Base-by-base conservation (phyloP, 2,329 filamentous ascomycete genomes). In the Metarhizium humberi region DNA sequence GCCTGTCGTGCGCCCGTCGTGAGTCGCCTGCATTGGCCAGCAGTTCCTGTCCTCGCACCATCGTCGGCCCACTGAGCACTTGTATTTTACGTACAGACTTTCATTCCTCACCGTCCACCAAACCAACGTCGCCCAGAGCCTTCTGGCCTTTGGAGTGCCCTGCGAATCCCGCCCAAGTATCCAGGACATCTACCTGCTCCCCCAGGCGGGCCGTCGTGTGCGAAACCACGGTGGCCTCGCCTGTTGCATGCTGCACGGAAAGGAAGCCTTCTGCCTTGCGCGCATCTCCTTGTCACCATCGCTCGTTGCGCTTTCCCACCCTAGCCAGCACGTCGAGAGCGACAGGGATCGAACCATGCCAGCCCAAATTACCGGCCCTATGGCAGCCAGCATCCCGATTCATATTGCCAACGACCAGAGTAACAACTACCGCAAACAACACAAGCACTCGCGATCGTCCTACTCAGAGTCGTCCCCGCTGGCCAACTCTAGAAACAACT, bases 401-500 rank as follows among this genome's bases (percentile, higher is more conserved):
- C 69, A 66, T 63, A 64, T 72, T 59, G 62, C 64, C 55, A 65
- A 64, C 63, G 69, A 73, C 57, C 68, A 71, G 59, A 60, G 63
- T 57, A 67, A 64, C 56, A 66, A 62, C 55, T 63, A 68, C 55
- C 68, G 67, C 61, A 73, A 69, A 63, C 74, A 78, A 58, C 80
- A 84, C 69, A 84, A 84, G 61, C 80, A 84, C 67, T 82, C 80
- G 46, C 75, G 80, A 58, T 84, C 80, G 29, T 84, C 80, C 14
- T 84, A 84, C 66, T 81, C 80, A 30, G 80, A 84, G 55, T 71
- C 75, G n/a, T 83, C 80, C 8, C 77, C 80, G 10, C 72, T 83
- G 51, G 71, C 75, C 53, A 67, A 63, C 56, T 80, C 80, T 16
- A 73, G 80, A 61, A 84, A 82, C 61, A 83, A 81, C 61, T 84